A percentile compares a stretch with the other conserved stretches of the same genome.
These are phyloP conservation scores for Ophiostoma tasmaniense DNA, from an alignment of 2,329 filamentous ascomycete species.

Conservation along the genomic window DNA sequence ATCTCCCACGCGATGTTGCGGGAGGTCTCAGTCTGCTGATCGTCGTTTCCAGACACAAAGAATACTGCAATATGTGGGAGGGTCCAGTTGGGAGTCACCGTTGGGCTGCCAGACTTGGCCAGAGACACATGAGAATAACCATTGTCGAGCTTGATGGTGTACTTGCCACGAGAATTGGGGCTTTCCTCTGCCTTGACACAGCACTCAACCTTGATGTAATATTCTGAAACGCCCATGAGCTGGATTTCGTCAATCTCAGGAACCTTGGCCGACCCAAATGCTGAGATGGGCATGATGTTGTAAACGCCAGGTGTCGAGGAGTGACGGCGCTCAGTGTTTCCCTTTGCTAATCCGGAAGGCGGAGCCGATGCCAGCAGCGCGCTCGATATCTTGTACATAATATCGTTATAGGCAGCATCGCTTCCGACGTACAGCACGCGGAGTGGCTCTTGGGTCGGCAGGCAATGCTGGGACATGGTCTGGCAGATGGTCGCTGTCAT, in stretches of 20 bases:
- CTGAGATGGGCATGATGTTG: conserved; percentile 43
- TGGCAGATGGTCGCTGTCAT: conserved; percentile 38
- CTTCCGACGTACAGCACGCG: conserved; percentile 42
- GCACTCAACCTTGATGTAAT: conserved; percentile 43
- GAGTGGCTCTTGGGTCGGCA: conserved; percentile 38
- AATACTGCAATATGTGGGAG: conserved; percentile 43
- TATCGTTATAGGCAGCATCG: conserved; percentile 32
- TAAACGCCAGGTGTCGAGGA: conserved; percentile 28
- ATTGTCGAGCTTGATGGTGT: conserved; percentile 34
- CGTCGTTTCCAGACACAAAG: conserved; percentile 38
- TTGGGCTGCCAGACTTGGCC: conserved; percentile 30
- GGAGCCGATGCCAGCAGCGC: conserved; percentile 36
- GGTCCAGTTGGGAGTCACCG: conserved; percentile 35
- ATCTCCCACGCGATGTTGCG: conserved; percentile 38
- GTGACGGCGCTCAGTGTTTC: neutral
- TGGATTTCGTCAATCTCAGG: conserved; percentile 37
- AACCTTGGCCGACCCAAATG: conserved; percentile 37
- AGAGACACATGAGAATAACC: conserved; percentile 32
- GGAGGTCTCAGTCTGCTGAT: conserved; percentile 30
- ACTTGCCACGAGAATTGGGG: conserved; percentile 23
- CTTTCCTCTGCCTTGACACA: conserved; percentile 34
- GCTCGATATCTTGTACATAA: conserved; percentile 40
- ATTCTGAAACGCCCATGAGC: conserved; percentile 42
- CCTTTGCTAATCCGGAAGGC: neutral
- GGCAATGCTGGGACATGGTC: conserved; percentile 39